Percentiles rank a stretch among this genome's conserved stretches.
phyloP scores from a whole-genome alignment of 2,329 filamentous ascomycete species.

The Hymenoscyphus scutula region DNA sequence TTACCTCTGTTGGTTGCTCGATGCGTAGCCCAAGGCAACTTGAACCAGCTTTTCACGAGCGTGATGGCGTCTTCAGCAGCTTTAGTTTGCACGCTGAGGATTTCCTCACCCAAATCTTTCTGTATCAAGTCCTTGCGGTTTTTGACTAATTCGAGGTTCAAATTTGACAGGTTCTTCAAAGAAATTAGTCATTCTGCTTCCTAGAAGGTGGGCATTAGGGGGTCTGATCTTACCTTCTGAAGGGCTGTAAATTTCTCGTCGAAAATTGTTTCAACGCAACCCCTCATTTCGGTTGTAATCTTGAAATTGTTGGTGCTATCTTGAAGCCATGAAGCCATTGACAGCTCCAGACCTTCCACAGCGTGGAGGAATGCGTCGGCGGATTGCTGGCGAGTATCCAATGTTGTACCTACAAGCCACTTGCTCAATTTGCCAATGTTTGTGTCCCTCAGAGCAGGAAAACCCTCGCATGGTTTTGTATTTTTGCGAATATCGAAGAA shows the following conservation, averaged over 20 bases:
- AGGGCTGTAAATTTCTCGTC: neutral
- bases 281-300: neutral
- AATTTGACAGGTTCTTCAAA: no score
- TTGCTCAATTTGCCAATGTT: slow-evolving; percentile 16
- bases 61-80: no score
- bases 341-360: slow-evolving; percentile 10
- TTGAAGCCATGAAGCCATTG: neutral
- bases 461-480: slow-evolving; percentile 3
- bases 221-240: neutral
- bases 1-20: slow-evolving; percentile 14
- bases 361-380: slow-evolving; percentile 19
- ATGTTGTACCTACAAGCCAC: slow-evolving; percentile 19
- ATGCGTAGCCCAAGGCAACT: slow-evolving; percentile 21
- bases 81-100: no score
- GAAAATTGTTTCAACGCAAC: neutral
- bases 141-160: no score
- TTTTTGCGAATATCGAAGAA: slow-evolving; percentile 10
- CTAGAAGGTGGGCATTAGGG: no score
- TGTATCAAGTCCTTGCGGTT: no score
- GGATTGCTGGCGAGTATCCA: slow-evolving; percentile 12
- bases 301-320: neutral
- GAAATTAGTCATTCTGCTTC: no score
- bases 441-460: slow-evolving; percentile 17
- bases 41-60: no score
- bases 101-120: no score